phyloP scores from a whole-genome alignment of 129 eudicot species.

The Scalesia atractyloides region DNA sequence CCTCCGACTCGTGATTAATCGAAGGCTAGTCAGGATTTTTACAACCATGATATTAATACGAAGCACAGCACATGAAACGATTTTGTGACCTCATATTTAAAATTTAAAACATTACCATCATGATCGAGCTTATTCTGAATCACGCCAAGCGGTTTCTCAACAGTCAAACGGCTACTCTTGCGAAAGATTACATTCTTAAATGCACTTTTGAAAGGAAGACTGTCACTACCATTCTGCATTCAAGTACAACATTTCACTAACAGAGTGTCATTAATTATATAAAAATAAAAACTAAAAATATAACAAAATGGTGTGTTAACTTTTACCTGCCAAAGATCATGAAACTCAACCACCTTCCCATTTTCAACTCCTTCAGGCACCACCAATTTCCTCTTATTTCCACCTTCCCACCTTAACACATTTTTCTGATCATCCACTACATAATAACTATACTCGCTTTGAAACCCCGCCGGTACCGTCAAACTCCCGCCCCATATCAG shows the following conservation, averaged over 20 bases:
- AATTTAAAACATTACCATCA: conserved; percentile 42
- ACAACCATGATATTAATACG: no score
- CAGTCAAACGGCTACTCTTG: conserved; percentile 47
- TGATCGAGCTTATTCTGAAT: conserved; percentile 51
- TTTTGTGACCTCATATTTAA: background rate
- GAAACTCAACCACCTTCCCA: conserved; percentile 75
- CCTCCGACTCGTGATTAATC: no score
- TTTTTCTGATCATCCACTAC: conserved; percentile 78
- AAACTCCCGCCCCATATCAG: conserved; percentile 85
- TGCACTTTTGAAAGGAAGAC: conserved; percentile 82
- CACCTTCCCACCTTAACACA: conserved; percentile 75
- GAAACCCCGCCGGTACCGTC: conserved; percentile 61
- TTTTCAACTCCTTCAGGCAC: conserved; percentile 60
- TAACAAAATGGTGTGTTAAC: background rate
- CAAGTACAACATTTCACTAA: background rate
- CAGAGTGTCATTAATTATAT: background rate
- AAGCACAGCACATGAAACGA: no score
- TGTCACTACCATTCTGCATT: conserved; percentile 80
- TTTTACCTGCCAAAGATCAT: conserved; percentile 93
- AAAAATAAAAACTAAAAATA: background rate
- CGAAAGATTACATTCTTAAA: conserved; percentile 90
- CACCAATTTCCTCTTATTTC: conserved; percentile 68
- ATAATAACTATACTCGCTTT: conserved; percentile 75
- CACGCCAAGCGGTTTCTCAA: conserved; percentile 53
- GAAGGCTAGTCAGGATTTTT: no score